Evolutionary conservation across 768 basidiomycete genomes (phyloP).

Genomic region (Russula lepida): DNA sequence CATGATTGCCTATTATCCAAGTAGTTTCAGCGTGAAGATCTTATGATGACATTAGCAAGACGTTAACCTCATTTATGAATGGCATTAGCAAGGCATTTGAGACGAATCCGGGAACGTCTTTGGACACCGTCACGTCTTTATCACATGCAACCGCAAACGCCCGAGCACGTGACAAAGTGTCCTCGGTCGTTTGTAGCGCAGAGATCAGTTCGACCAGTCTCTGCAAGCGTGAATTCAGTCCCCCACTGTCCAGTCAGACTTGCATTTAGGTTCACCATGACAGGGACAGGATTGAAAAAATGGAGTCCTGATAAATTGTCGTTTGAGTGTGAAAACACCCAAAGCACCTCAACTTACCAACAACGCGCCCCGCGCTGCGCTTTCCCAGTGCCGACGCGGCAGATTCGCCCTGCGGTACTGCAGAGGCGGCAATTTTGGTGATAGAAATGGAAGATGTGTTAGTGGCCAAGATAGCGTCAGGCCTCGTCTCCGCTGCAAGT

Average conservation of each 20-base stretch:
- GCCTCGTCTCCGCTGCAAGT: conserved; percentile 58
- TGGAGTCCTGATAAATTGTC: conserved; percentile 52
- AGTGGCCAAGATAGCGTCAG: conserved; percentile 74
- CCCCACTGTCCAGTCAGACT: not conserved
- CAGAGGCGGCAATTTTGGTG: conserved; percentile 84
- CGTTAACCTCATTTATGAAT: conserved; percentile 81
- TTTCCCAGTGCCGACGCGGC: conserved; percentile 58
- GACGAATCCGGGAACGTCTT: conserved; percentile 93
- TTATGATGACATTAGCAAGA: not conserved
- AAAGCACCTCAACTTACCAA: conserved; percentile 43
- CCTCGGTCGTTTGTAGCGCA: conserved; percentile 78
- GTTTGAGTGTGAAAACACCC: not conserved
- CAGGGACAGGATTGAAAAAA: conserved; percentile 96
- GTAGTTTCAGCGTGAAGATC: not conserved
- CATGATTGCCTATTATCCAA: conserved; percentile 73
- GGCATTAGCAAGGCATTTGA: conserved; percentile 94
- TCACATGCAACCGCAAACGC: conserved; percentile 83
- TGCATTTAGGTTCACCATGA: conserved; percentile 66
- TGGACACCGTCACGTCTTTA: conserved; percentile 87
- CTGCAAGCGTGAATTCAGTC: conserved; percentile 25
- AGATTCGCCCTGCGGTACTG: conserved; percentile 48
- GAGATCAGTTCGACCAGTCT: conserved; percentile 95
- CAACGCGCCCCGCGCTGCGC: conserved; percentile 62
- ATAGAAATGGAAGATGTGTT: conserved; percentile 95
- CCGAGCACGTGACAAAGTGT: conserved; percentile 67